Evolutionary conservation across 352 stramenopile species (phyloP), one percentile per base, ranked within the genome.

Genomic region (Globisporangium orthogonon): DNA sequence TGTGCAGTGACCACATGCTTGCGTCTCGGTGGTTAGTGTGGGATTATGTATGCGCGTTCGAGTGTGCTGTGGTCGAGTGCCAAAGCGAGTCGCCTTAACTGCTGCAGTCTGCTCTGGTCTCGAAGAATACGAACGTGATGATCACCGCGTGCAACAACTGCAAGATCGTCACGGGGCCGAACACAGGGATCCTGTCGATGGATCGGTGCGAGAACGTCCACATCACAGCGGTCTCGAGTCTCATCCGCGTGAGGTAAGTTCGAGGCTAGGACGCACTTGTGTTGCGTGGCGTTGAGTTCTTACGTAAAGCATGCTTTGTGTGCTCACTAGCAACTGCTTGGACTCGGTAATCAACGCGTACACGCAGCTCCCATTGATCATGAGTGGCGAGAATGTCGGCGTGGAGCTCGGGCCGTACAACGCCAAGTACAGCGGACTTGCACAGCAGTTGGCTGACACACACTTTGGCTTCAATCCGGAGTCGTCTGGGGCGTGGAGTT

Each of bases 351-450:
- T 98, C 50, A 96, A 92, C 60, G 68, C 95, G 28, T 98, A 97
- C 70, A 97, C 94, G 7, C 78, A 94, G 10, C 86, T 73, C 44
- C 89, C 89, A 18, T 71, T 96, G 43, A 86, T 99, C 61, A 78
- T 98, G 50, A 94, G 91, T 11, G 96, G 96, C 30, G 96, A 99
- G 68, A 98, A 98, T 73, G 81, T 97, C 2, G 91, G 82, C 29
- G 96, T 97, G 58, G 80, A 96, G 58, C 86, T 99, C 51, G 96
- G 93, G 15, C 96, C 96, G 2, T 98, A 98, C 86, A 98, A 98
- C 68, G 90, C 90, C 50, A 97, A 94, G 69, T 98, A 98, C 69
- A 78, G 94, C 4, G 81, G 83, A 10, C 78, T 98, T 18, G 78
- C 74, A 40, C 83, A 96, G 47, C 81, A 96, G 56, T 54, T 96